A percentile compares a stretch with the other conserved stretches of the same genome.
Evolutionary conservation across 2,329 filamentous ascomycete genomes (phyloP).

Genomic region (Exophiala oligosperma): DNA sequence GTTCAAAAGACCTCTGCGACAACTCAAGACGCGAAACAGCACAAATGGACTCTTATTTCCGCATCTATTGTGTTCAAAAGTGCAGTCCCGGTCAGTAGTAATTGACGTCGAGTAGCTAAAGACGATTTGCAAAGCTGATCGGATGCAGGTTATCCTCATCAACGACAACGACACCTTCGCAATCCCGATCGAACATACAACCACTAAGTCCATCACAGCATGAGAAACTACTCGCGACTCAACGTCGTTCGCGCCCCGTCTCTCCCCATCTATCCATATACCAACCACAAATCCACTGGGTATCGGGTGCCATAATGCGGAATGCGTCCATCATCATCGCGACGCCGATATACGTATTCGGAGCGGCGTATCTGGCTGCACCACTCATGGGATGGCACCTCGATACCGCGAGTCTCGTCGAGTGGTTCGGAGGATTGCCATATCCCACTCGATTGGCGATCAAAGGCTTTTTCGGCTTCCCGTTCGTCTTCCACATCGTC

Average conservation of each 20-base stretch:
- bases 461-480: slow-evolving; percentile 62
- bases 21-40: too few relatives aligned
- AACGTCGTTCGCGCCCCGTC: slow-evolving; percentile 78
- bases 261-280: slow-evolving; percentile 85
- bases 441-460: slow-evolving; percentile 56
- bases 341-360: slow-evolving; percentile 75
- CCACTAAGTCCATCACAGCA: slow-evolving; percentile 53
- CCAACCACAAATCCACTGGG: slow-evolving; percentile 81
- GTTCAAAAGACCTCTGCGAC: too few relatives aligned
- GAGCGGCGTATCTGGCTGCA: slow-evolving; percentile 74
- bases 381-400: slow-evolving; percentile 72
- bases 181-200: not conserved
- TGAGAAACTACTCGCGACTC: slow-evolving; percentile 69
- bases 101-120: not conserved
- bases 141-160: not conserved
- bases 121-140: not conserved
- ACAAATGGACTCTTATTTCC: not conserved
- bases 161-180: not conserved
- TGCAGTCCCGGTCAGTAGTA: not conserved
- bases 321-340: slow-evolving; percentile 74
- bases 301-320: slow-evolving; percentile 73
- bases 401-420: slow-evolving; percentile 62
- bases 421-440: slow-evolving; percentile 63
- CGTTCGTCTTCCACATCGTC: slow-evolving; percentile 67
- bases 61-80: not conserved